Evolutionary conservation across 2,329 filamentous ascomycete species (phyloP), one percentile per base, ranked within the genome.

Genomic region (Aureobasidium sp.): DNA sequence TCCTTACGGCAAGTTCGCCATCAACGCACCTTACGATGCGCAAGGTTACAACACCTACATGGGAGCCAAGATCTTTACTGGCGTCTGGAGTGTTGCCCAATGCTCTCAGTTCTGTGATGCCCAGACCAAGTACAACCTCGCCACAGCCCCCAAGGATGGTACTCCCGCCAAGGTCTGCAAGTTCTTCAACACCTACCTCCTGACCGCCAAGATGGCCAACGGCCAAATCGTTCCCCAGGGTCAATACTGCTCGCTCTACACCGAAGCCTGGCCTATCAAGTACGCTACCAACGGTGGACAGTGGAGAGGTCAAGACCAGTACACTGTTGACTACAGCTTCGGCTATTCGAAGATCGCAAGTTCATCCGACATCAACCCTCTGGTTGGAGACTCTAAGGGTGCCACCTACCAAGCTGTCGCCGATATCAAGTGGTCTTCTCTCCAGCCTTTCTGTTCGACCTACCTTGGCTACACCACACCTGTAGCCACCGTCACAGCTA

Each of bases 21-120:
- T 62, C 63, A 64, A 69, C 21, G 65, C 66, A 9, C 67, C 66
- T 10, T 65, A 62, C n/a, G 65, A 68, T 61, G 65, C 64, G 53
- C 49, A 68, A 15, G 65, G 65, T n/a, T 48, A 61, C 13, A 64
- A 67, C 54, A 68, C 67, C 1, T 67, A 65, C 62, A 66, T 71
- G 62, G 67, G 67, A 42, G 50, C 48, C 53, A 67, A 64, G 58
- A 55, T 61, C 36, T 69, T 68, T 62, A 67, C 68, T 30, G 48
- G 55, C 1, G 21, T 21, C 1, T 21, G 21, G 21, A 21, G 21
- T 21, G 21, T 21, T 21, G 21, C 21, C 1, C 21, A 21, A 21
- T 21, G 21, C 21, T 21, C 21, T 21, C 21, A 21, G 6, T 66
- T 66, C 39, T 73, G 65, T 54, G 60, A 50, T 59, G 59, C 65